Evolutionary conservation across 208 protist genomes (phyloP).

Genomic region (Naegleria fowleri): DNA sequence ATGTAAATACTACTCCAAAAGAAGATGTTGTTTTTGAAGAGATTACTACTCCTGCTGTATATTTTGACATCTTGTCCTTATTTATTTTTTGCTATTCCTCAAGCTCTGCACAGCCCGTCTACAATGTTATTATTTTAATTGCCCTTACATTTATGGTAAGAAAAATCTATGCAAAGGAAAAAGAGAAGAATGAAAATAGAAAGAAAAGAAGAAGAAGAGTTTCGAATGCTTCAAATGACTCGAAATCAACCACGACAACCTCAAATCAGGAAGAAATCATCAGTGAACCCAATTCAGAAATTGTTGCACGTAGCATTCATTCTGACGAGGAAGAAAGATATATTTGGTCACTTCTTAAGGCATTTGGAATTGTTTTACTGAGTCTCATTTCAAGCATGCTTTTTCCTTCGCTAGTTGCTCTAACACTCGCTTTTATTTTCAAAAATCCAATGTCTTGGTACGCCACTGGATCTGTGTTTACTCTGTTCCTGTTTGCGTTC

Average conservation of each 20-base stretch:
- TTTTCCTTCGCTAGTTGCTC: background rate
- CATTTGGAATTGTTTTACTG: background rate
- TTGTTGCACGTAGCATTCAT: background rate
- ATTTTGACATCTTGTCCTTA: background rate
- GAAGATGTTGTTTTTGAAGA: background rate
- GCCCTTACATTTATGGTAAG: background rate
- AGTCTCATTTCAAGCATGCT: background rate
- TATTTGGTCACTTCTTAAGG: background rate
- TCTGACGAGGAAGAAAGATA: background rate
- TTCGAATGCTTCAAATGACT: no score
- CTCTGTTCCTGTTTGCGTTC: background rate
- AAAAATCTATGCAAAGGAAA: background rate
- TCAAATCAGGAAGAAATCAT: background rate
- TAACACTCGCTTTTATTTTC: background rate
- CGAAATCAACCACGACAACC: no score
- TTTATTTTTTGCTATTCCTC: background rate
- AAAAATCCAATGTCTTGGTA: slow-evolving; percentile 3
- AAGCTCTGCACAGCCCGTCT: background rate
- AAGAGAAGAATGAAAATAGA: background rate
- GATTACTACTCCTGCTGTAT: background rate
- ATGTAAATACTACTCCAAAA: background rate
- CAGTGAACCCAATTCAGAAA: background rate
- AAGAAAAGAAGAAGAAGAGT: background rate
- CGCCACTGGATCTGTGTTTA: background rate
- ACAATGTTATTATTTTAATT: background rate